Evolutionary conservation across 352 stramenopile genomes (phyloP), one percentile per base, ranked within the genome.

Genomic region (Thraustochytrium sp.): DNA sequence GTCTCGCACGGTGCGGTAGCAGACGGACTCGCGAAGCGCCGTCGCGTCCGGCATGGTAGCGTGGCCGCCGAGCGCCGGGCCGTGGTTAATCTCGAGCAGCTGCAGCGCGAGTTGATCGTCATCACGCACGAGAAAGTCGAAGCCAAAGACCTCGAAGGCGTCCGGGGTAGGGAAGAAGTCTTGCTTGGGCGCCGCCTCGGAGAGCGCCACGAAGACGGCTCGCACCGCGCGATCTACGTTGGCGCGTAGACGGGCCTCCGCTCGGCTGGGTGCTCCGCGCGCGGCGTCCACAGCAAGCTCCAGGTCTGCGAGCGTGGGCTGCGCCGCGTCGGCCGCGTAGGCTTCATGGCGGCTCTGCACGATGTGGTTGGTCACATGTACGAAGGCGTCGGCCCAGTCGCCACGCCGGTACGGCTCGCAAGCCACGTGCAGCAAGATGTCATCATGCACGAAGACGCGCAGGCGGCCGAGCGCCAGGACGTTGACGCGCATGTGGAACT

Each of bases 101-200:
- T 55, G 36, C 37, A 51, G 40, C n/a, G 38, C 21, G 21, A 75
- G 31, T 1, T n/a, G 36, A 3, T 8, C 62, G 40, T 75, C 62
- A 13, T 75, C 62, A 8, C n/a, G 62, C 18, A 75, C 62, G 38
- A 75, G 48, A 31, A 54, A 75, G 31, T 75, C 62, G 40, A 75
- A 75, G 36, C 62, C 62, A 26, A 75, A 75, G 5, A 75, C 37
- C 62, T 75, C 62, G 62, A 75, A 75, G 23, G 62, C 36, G 44
- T 75, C 44, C 5, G 34, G 62, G n/a, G 44, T 75, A 11, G 62
- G 62, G 62, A 75, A 75, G n/a, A 51, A 75, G 38, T 75, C 62
- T 2, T n/a, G 40, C 38, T 36, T 31, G 23, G 23, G 13, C 11
- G 18, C 62, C 11, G 16, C 9, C 11, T 13, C 11, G 31, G 18